Conservation (phyloP, 2,329 filamentous ascomycete genomes). For the Exophiala dermatitidis region DNA sequence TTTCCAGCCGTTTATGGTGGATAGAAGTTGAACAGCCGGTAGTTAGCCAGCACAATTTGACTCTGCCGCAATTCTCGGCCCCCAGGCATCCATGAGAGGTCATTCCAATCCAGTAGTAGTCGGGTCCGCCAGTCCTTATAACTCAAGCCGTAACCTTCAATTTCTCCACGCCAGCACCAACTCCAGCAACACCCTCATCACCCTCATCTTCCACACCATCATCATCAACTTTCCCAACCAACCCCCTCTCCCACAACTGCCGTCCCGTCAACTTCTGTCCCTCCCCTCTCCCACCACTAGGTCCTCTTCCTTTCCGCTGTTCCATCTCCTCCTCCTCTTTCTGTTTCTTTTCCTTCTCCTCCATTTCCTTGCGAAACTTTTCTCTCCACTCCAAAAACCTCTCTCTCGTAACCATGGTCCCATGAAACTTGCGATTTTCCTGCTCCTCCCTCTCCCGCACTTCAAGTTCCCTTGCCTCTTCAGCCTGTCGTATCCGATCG, state of each 20-base stretch:
- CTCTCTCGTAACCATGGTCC: constrained; percentile 78
- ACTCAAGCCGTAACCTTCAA: constrained; percentile 57
- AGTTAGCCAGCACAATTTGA: not conserved
- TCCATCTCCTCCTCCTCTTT: constrained; percentile 71
- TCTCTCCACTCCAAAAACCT: constrained; percentile 78
- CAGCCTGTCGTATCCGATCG: constrained; percentile 60
- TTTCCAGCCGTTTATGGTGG: constrained; percentile 19
- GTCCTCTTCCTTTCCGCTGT: constrained; percentile 70
- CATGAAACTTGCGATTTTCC: constrained; percentile 95
- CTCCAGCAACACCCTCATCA: constrained; percentile 43
- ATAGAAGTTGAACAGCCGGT: constrained; percentile 11
- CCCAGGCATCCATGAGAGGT: too few species aligned
- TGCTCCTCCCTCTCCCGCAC: constrained; percentile 65
- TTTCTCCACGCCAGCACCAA: constrained; percentile 56
- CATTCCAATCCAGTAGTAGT: too few species aligned
- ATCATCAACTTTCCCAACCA: constrained; percentile 59
- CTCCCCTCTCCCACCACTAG: constrained; percentile 53
- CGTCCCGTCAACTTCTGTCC: constrained; percentile 57
- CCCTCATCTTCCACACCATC: constrained; percentile 55
- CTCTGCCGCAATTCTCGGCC: not conserved
- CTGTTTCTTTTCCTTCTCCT: constrained; percentile 59
- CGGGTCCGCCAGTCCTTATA: too few species aligned
- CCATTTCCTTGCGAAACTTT: constrained; percentile 70
- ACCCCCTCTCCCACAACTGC: constrained; percentile 70
- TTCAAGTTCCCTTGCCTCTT: constrained; percentile 47